Percentiles rank a stretch among this genome's conserved stretches.
These are phyloP conservation scores for Mycena capillaripes DNA, from an alignment of 768 basidiomycete genomes.

Conservation along the genomic window DNA sequence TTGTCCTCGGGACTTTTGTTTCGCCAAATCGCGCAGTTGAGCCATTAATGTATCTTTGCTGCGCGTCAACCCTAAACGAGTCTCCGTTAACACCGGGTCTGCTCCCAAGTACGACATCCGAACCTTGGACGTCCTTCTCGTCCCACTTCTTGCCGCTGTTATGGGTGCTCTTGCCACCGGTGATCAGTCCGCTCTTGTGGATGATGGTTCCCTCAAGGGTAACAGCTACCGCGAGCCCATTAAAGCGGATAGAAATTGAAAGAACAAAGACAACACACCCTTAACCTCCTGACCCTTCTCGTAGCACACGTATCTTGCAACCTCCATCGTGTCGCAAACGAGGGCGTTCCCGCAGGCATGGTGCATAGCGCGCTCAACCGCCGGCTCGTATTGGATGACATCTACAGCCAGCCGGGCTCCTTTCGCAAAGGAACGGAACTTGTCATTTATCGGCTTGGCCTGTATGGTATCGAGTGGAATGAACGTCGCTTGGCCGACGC, in stretches of 20 bases:
- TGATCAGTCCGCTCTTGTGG: constrained; percentile 97
- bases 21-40: constrained; percentile 86
- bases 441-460: constrained; percentile 94
- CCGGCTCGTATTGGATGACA: constrained; percentile 85
- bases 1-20: constrained; percentile 86
- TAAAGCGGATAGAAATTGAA: not conserved
- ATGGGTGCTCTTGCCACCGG: constrained; percentile 90
- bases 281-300: constrained; percentile 98
- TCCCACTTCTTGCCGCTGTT: constrained; percentile 91
- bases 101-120: constrained; percentile 28
- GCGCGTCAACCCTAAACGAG: constrained; percentile 58
- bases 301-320: constrained; percentile 92
- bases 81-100: not conserved
- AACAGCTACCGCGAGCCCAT: constrained; percentile 71
- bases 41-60: constrained; percentile 78
- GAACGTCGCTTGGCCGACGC: constrained; percentile 96
- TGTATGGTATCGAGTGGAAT: constrained; percentile 98
- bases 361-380: constrained; percentile 94
- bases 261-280: constrained; percentile 70
- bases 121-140: constrained; percentile 93
- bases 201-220: constrained; percentile 97
- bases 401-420: constrained; percentile 90
- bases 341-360: constrained; percentile 96
- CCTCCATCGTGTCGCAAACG: constrained; percentile 95
- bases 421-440: constrained; percentile 92